Evolutionary conservation across 306 rosid genomes (phyloP), one percentile per base, ranked within the genome.

Genomic region (Cucurbita argyrosperma): DNA sequence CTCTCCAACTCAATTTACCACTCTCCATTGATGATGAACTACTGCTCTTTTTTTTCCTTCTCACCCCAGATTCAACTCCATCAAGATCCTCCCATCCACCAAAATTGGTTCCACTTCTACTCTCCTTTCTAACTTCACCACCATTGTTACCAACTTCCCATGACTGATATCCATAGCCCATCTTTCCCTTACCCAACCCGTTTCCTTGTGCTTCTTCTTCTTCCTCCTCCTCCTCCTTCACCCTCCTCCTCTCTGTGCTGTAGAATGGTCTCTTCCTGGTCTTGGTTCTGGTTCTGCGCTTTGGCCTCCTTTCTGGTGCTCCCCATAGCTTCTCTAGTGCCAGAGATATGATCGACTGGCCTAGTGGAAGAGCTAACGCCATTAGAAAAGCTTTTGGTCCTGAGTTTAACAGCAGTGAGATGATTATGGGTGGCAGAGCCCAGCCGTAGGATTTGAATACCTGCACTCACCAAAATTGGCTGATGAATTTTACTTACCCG

Each of bases 51-150:
- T 86, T 76, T 9, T 83, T 84, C 11, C 77, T 74, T 52, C 50
- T 67, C 66, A 38, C 68, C 38, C 52, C 76, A 67, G 88, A 77
- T 63, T n/a, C 76, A 69, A 57, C 63, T 82, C 88, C 77, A 72
- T 89, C 97, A 66, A 94, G 80, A 74, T 94, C 96, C 76, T 90
- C 99, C 99, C 97, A 94, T 68, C 99, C 99, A 40, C 99, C 97
- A 50, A 85, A 84, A 52, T 82, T 67, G 9, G 79, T 67, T 13
- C 71, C 78, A 76, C 54, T 76, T 75, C 4, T 78, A 19, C 74
- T 76, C 37, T 79, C 83, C 38, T 75, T 82, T 30, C 77, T 80
- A 59, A 66, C 88, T 0, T 90, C 65, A 59, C 43, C 68, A 51
- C 78, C 83, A 62, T 80, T 82, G 56, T 78, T 81, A 61, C 85